phyloP scores from a whole-genome alignment of 257 asterid genomes.

The Nicotiana noctiflora region DNA sequence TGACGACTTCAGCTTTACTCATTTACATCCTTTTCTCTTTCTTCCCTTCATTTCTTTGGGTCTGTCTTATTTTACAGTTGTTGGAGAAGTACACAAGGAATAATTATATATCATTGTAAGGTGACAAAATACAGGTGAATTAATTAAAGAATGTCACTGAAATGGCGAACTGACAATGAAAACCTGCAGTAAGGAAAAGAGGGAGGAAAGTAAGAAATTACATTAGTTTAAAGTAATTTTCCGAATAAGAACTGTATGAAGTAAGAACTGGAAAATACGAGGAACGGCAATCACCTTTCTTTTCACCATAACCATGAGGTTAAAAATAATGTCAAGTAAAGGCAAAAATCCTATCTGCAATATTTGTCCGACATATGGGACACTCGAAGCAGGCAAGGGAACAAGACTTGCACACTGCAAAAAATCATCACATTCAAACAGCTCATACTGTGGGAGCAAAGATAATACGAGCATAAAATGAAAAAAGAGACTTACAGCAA shows the following conservation, averaged over 20 bases:
- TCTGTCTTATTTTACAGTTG: constrained; percentile 4
- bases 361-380: constrained; percentile 79
- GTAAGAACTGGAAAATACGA: not conserved
- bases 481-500: constrained; percentile 57
- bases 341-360: constrained; percentile 84
- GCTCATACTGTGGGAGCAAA: not conserved
- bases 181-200: not conserved
- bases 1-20: not conserved
- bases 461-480: not conserved
- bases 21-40: constrained; percentile 2
- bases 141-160: constrained; percentile 11
- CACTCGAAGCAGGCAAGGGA: constrained; percentile 85
- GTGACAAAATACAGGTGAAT: not conserved
- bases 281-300: not conserved
- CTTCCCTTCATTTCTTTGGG: constrained; percentile 1
- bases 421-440: not conserved
- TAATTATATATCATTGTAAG: not conserved
- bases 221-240: not conserved
- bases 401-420: constrained; percentile 74
- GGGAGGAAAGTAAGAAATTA: not conserved
- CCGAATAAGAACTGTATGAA: not conserved
- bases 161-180: not conserved
- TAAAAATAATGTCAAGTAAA: constrained; percentile 43
- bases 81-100: not conserved
- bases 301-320: constrained; percentile 5